These are phyloP conservation scores for Centaurea solstitialis DNA, from an alignment of 129 eudicot genomes.

Conservation along the genomic window DNA sequence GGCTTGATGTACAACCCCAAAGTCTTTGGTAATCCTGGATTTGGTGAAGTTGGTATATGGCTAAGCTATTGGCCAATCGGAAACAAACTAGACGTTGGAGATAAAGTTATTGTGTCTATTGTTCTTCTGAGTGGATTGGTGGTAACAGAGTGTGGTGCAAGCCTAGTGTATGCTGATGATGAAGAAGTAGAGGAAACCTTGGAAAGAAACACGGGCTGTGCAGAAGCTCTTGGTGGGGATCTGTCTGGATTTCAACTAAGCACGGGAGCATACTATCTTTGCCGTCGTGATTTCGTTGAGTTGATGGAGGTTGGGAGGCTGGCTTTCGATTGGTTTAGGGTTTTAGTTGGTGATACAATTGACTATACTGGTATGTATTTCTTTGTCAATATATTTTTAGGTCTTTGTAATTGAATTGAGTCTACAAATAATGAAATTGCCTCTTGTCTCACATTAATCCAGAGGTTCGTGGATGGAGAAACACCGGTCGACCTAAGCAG, in stretches of 20 bases:
- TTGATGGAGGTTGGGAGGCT: slow-evolving; percentile 20
- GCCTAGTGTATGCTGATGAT: not conserved
- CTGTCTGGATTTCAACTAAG: not conserved
- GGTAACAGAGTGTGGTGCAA: not conserved
- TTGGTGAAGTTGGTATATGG: slow-evolving; percentile 6
- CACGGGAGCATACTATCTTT: slow-evolving; percentile 23
- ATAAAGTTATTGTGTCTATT: not conserved
- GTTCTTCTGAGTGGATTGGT: not conserved
- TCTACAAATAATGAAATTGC: not conserved
- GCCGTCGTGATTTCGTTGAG: slow-evolving; percentile 3
- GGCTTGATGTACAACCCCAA: slow-evolving; percentile 4
- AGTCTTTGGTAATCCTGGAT: not conserved
- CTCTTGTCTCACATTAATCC: not conserved
- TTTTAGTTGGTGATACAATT: slow-evolving; percentile 8
- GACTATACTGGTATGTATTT: slow-evolving; percentile 14
- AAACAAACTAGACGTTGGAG: not conserved
- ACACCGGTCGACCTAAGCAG: slow-evolving; percentile 9
- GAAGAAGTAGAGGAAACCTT: not conserved
- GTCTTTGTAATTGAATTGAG: not conserved
- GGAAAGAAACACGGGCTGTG: not conserved
- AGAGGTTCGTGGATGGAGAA: slow-evolving; percentile 25
- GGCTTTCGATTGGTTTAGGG: slow-evolving; percentile 8
- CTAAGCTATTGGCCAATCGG: slow-evolving; percentile 10
- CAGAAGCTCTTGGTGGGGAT: not conserved
- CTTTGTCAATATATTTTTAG: not conserved